Conservation (phyloP, 2,329 filamentous ascomycete genomes). For the Botrytis galanthina region DNA sequence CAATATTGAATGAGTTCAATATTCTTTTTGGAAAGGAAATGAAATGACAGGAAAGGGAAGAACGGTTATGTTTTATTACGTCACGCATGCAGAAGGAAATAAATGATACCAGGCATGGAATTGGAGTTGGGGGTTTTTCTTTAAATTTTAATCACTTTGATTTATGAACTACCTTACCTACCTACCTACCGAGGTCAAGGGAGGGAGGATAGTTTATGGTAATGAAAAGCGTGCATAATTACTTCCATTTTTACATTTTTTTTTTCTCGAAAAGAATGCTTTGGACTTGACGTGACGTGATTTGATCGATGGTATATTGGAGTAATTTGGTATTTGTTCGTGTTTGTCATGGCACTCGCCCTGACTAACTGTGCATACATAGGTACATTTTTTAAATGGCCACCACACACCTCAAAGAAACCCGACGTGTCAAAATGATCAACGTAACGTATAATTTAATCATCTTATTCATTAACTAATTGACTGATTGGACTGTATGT, state of each 20-base stretch:
- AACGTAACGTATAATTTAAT: neutral
- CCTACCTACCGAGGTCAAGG: neutral
- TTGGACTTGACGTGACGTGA: neutral
- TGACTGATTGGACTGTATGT: neutral
- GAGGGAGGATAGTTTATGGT: neutral
- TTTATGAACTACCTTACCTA: neutral
- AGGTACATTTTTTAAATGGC: neutral
- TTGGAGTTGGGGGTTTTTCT: neutral
- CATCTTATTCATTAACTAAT: neutral
- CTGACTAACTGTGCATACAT: no score
- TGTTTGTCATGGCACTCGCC: neutral
- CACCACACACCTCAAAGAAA: neutral
- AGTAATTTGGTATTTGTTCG: neutral
- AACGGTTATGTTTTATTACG: neutral
- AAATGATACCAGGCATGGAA: constrained; percentile 2
- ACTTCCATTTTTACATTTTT: neutral
- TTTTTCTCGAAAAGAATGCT: neutral
- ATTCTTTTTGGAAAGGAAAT: neutral
- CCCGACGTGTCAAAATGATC: neutral
- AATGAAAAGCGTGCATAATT: neutral
- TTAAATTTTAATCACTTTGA: neutral
- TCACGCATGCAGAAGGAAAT: neutral
- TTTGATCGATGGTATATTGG: neutral
- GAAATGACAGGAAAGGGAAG: neutral
- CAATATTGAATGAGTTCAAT: neutral